A percentile compares a stretch with the other conserved stretches of the same genome.
Conservation (phyloP, 106 monocot species). For the Acorus calamus region DNA sequence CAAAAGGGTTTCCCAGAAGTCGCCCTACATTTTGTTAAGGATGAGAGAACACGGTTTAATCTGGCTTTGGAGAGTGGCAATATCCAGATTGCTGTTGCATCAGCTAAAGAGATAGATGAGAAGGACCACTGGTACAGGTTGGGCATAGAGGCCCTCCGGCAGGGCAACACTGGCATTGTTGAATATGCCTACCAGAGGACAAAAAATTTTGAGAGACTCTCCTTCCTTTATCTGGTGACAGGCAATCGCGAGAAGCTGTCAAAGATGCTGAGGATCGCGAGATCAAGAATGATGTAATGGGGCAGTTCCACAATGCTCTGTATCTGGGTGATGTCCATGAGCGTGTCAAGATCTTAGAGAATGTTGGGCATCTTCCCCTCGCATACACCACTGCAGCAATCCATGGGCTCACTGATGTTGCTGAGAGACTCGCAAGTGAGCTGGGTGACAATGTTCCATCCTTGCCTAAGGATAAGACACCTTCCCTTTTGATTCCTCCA, state of each 20-base stretch:
- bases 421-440: conserved; percentile 69
- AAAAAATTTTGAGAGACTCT: conserved; percentile 87
- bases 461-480: conserved; percentile 47
- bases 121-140: conserved; percentile 91
- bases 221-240: conserved; percentile 81
- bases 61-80: conserved; percentile 90
- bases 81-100: conserved; percentile 89
- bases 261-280: conserved; percentile 82
- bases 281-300: conserved; percentile 87
- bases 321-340: conserved; percentile 76
- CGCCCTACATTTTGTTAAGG: conserved; percentile 88
- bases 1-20: conserved; percentile 94
- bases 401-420: conserved; percentile 62
- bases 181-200: conserved; percentile 92
- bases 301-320: conserved; percentile 94
- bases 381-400: conserved; percentile 65
- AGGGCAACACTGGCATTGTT: conserved; percentile 87
- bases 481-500: conserved; percentile 67
- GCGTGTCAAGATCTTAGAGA: conserved; percentile 72
- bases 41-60: conserved; percentile 85
- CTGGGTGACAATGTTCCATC: conserved; percentile 58
- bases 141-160: conserved; percentile 89
- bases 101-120: conserved; percentile 92
- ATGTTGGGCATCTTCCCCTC: conserved; percentile 76
- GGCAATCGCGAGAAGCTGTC: conserved; percentile 76